Base-by-base conservation (phyloP, 257 asterid species). In the Nicotiana noctiflora region DNA sequence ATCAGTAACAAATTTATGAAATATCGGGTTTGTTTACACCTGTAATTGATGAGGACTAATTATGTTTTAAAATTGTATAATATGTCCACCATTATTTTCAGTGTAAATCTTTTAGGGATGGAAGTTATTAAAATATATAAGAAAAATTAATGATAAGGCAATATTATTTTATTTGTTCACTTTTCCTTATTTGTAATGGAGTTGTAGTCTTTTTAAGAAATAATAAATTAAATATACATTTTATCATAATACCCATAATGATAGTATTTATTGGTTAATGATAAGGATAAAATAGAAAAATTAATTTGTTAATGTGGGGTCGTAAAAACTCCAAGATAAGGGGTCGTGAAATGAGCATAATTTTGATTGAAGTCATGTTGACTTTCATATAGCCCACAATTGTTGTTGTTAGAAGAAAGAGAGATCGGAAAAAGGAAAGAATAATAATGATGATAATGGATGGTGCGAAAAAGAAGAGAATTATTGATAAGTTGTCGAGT, bases 381-480 rank as follows among this genome's bases (percentile, higher is more conserved):
- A 74, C 78, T 74, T 70, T 49, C 23, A 74, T 37, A 25, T 23
- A 23, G 78, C 78, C 78, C 78, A 49, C 78, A 49, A 72, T 23
- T 74, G 40, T 46, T 74, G 60, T 21, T 21, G 32, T 46, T 44
- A 13, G 60, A 72, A 72, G 78, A 40, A 68, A 40, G 32, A 40
- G 57, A 68, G 6, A 14, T 21, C 40, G 23, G 40, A 8, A 74
- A 64, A 72, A 74, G 7, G 78, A 74, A 46, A 7, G 78, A 74
- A 74, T 74, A 74, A 74, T 37, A 15, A n/a, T 67, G 49, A 68
- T 12, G 77, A 70, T 70, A 49, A 72, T 46, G 78, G 14, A 72
- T 46, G 78, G 78, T 72, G 78, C 51, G 59, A 72, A 46, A 72
- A 72, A 56, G 10, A 46, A 70, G 77, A 46, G 78, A 72, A 72